Conservation (phyloP, 2,329 filamentous ascomycete genomes). For the Hypoxylon sp. region DNA sequence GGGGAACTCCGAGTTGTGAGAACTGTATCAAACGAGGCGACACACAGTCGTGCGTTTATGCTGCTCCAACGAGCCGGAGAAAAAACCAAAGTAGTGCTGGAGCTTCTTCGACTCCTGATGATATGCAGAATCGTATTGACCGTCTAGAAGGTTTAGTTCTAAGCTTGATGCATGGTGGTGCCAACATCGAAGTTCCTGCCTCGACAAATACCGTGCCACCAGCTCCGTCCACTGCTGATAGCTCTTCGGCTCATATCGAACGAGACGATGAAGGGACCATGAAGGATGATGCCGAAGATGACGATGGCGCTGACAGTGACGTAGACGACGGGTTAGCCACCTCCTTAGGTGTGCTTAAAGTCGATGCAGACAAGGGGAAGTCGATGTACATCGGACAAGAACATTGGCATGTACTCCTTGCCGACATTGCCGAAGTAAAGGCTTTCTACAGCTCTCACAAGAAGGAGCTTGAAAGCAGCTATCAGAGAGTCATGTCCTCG, state of each 20-base stretch:
- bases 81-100: constrained; percentile 72
- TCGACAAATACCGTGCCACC: constrained; percentile 45
- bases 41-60: constrained; percentile 86
- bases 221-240: constrained; percentile 58
- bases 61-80: constrained; percentile 76
- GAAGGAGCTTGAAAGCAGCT: constrained; percentile 86
- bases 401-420: constrained; percentile 84
- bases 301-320: constrained; percentile 74
- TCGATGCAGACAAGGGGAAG: constrained; percentile 81
- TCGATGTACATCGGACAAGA: constrained; percentile 85
- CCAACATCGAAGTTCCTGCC: constrained; percentile 60
- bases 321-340: constrained; percentile 76
- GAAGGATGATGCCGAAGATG: constrained; percentile 64
- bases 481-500: constrained; percentile 78
- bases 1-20: constrained; percentile 84
- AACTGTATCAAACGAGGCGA: constrained; percentile 93
- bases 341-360: constrained; percentile 84
- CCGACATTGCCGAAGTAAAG: constrained; percentile 91
- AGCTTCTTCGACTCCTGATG: constrained; percentile 77
- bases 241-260: constrained; percentile 63
- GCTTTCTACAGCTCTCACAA: constrained; percentile 89
- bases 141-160: constrained; percentile 91
- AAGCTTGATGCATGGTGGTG: constrained; percentile 91
- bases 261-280: constrained; percentile 67
- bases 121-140: constrained; percentile 99